Conservation (phyloP, 495 filamentous ascomycete species). For the Daldinia bambusicola region DNA sequence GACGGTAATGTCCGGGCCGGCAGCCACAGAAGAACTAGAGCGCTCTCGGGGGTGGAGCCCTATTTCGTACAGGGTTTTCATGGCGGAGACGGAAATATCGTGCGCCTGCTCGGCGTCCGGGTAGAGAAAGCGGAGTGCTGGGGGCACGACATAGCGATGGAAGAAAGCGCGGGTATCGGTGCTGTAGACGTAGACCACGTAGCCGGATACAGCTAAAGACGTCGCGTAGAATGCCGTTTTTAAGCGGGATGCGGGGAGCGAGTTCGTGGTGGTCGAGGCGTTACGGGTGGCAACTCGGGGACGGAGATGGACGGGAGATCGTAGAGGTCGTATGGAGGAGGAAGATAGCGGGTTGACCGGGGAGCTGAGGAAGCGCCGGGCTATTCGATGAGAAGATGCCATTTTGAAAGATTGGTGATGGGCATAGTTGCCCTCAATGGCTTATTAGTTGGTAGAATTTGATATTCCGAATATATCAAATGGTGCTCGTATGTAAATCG, state of each 20-base stretch:
- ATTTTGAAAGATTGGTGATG: constrained; percentile 47
- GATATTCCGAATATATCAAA: background rate
- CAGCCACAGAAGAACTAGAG: constrained; percentile 22
- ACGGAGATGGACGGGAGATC: constrained; percentile 29
- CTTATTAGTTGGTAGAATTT: constrained; percentile 17
- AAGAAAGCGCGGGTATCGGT: constrained; percentile 91
- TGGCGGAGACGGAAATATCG: constrained; percentile 71
- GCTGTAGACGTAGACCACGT: constrained; percentile 73
- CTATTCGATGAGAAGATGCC: constrained; percentile 51
- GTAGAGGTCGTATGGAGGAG: constrained; percentile 40
- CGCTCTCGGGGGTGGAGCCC: constrained; percentile 82
- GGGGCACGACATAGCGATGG: constrained; percentile 83
- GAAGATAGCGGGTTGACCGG: constrained; percentile 45
- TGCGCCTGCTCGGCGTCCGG: constrained; percentile 94
- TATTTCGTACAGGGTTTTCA: constrained; percentile 75
- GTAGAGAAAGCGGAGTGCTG: constrained; percentile 73
- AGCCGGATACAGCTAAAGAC: constrained; percentile 55
- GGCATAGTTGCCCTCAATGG: constrained; percentile 56
- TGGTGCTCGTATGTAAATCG: constrained; percentile 4
- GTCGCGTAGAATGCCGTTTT: constrained; percentile 67
- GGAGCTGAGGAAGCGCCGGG: constrained; percentile 45
- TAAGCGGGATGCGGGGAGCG: constrained; percentile 50
- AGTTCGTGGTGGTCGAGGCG: constrained; percentile 54
- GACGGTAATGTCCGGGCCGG: constrained; percentile 49
- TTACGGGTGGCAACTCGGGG: constrained; percentile 45